Base-by-base conservation (phyloP, 805 yeast species). In the Ogataea chonburiensis region DNA sequence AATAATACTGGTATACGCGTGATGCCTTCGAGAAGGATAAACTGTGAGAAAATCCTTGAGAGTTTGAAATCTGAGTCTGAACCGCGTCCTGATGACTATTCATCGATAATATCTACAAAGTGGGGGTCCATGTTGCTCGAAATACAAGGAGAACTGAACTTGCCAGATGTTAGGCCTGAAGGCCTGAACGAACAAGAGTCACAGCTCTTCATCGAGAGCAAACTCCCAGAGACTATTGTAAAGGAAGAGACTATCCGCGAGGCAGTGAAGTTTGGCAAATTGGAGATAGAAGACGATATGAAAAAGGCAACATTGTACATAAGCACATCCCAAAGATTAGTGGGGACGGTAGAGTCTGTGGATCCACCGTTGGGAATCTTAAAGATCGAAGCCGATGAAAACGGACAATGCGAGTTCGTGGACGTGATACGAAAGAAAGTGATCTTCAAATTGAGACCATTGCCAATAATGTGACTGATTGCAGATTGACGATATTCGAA, bases 401-500 rank as follows among this genome's bases (percentile, higher is more conserved):
- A 55, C 7, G 56, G 60, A 3, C 47, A 56, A 3, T 70, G 81
- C 4, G 63, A 75, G 43, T 59, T 83, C 47, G 59, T 79, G 7
- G 91, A 83, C 53, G 60, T 85, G 1, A 68, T 85, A 3, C 61
- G 61, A 20, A 68, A 72, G 43, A 81, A 80, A 51, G 58, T 83
- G 13, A 67, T 80, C 7, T 85, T 85, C 53, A 73, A 68, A 31
- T 73, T 75, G 24, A 67, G 94, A 44, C 93, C 94, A 0, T 63
- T 85, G 33, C 94, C 94, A 4, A 78, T 83, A 32, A 82, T 83
- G 89, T 81, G 46, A 38, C n/a, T n/a, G n/a, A n/a, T n/a, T n/a
- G n/a, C n/a, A n/a, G n/a, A n/a, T n/a, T n/a, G n/a, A n/a, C n/a
- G n/a, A n/a, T n/a, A n/a, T n/a, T n/a, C n/a, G n/a, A n/a, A n/a